Conservation (phyloP, 805 yeast species). For the Lipomyces spencermartinsiae region DNA sequence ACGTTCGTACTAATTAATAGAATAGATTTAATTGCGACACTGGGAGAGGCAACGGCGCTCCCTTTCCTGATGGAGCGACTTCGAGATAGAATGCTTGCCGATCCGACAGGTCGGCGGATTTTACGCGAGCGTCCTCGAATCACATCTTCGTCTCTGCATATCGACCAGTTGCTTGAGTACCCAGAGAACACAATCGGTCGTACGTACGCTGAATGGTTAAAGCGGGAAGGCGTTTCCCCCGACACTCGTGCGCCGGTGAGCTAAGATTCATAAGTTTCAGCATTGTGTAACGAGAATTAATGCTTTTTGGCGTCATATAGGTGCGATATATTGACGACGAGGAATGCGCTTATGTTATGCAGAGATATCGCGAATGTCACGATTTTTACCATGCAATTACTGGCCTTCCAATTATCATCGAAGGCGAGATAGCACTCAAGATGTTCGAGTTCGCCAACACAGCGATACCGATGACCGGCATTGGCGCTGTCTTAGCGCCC, state of each 20-base stretch:
- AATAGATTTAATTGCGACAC: slow-evolving; percentile 48
- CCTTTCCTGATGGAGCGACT: slow-evolving; percentile 67
- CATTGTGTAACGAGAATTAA: not conserved
- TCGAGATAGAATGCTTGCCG: slow-evolving; percentile 75
- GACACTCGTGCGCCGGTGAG: slow-evolving; percentile 83
- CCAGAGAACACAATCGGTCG: slow-evolving; percentile 78
- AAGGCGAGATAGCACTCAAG: slow-evolving; percentile 94
- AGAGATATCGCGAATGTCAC: slow-evolving; percentile 94
- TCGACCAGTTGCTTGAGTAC: slow-evolving; percentile 61
- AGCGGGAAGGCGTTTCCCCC: slow-evolving; percentile 87
- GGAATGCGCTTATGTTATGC: slow-evolving; percentile 89
- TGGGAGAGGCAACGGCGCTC: slow-evolving; percentile 88
- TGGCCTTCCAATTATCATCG: slow-evolving; percentile 86
- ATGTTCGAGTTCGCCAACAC: slow-evolving; percentile 85
- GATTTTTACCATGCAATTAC: slow-evolving; percentile 95
- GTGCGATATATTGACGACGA: slow-evolving; percentile 84
- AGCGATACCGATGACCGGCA: slow-evolving; percentile 93
- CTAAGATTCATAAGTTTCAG: not conserved
- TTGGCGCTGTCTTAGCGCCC: slow-evolving; percentile 92
- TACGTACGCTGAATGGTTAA: slow-evolving; percentile 81
- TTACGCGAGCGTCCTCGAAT: slow-evolving; percentile 82
- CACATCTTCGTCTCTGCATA: slow-evolving; percentile 70
- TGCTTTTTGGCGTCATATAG: slow-evolving; percentile 3
- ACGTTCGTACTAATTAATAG: not conserved
- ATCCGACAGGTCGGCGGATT: slow-evolving; percentile 76